phyloP scores from a whole-genome alignment of 257 asterid genomes.

The Striga asiatica region DNA sequence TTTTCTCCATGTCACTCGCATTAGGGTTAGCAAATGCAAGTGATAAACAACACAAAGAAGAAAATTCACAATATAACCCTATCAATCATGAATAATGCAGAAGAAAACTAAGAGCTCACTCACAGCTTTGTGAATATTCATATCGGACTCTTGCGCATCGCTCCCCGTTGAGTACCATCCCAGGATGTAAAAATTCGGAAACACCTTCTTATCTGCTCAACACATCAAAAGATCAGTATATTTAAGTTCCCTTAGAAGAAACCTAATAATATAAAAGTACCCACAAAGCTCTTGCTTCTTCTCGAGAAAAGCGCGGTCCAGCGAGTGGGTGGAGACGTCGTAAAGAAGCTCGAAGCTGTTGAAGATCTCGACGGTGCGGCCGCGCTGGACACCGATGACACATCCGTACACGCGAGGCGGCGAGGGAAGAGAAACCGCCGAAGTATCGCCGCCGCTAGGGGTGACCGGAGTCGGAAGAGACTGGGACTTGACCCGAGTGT shows the following conservation, averaged over 20 bases:
- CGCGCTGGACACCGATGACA: slow-evolving; percentile 91
- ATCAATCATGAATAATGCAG: not conserved
- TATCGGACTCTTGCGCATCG: slow-evolving; percentile 84
- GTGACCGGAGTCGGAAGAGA: slow-evolving; percentile 39
- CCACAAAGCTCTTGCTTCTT: slow-evolving; percentile 95
- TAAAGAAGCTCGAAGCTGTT: slow-evolving; percentile 87
- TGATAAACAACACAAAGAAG: not conserved
- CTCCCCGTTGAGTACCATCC: slow-evolving; percentile 99
- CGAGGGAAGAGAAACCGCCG: slow-evolving; percentile 18
- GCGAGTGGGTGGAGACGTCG: slow-evolving; percentile 55
- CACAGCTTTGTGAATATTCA: slow-evolving; percentile 92
- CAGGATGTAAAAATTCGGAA: slow-evolving; percentile 70
- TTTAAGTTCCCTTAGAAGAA: not conserved
- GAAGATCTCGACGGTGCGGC: slow-evolving; percentile 96
- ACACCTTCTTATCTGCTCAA: slow-evolving; percentile 87
- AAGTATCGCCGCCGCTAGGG: slow-evolving; percentile 21
- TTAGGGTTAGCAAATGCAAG: not conserved
- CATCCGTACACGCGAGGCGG: slow-evolving; percentile 83
- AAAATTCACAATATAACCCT: not conserved
- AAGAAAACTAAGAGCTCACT: slow-evolving; percentile 39
- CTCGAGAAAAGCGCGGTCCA: slow-evolving; percentile 79
- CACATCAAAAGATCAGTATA: slow-evolving; percentile 11
- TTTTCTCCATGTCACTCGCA: not conserved
- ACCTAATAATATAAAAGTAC: slow-evolving; percentile 7
- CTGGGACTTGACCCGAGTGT: slow-evolving; percentile 82